Base-by-base conservation (phyloP, 257 asterid genomes). In the Solanum sparsipilum region DNA sequence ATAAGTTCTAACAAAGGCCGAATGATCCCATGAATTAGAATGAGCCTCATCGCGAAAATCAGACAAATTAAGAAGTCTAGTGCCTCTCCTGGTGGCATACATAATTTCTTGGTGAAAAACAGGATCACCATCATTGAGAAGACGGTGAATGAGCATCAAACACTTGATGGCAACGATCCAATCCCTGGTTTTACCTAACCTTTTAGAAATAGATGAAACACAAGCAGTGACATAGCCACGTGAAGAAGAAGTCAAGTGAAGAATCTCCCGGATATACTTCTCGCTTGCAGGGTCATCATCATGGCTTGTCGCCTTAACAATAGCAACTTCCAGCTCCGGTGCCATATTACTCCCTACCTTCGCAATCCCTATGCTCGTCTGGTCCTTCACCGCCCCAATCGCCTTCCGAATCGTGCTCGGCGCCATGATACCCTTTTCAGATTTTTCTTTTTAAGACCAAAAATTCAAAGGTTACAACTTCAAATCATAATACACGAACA, bases 41-140 rank as follows among this genome's bases (percentile, higher is more conserved):
- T 94, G 97, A 9, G 97, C 97, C 93, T 94, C 97, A 12, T 94
- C 97, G 0, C 94, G 92, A 48, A 94, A 94, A 91, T 92, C 95
- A 0, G 95, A 91, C 90, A 94, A 31, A 65, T 94, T 94, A 82
- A 94, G 88, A 89, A 94, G 58, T 89, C 95, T 89, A 27, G 93
- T 88, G 6, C 97, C 97, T 84, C 90, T 91, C 84, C 96, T 85
- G 4, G 96, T 94, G 21, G 93, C 94, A 84, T 86, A 91, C 95
- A 92, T 93, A 13, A 94, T 87, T 67, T 94, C 94, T 89, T 94
- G 94, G 86, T 89, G 93, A 56, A 94, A 93, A 56, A 90, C 56
- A 34, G 89, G 44, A 44, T 93, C 94, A 1, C 95, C 94, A 3
- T 94, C 96, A 18, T 89, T 94, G 76, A 93, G 89, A 88, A 94